Evolutionary conservation across 371 early-diverging fungal genomes (phyloP).

Genomic region (Syncephalastrum racemosum): DNA sequence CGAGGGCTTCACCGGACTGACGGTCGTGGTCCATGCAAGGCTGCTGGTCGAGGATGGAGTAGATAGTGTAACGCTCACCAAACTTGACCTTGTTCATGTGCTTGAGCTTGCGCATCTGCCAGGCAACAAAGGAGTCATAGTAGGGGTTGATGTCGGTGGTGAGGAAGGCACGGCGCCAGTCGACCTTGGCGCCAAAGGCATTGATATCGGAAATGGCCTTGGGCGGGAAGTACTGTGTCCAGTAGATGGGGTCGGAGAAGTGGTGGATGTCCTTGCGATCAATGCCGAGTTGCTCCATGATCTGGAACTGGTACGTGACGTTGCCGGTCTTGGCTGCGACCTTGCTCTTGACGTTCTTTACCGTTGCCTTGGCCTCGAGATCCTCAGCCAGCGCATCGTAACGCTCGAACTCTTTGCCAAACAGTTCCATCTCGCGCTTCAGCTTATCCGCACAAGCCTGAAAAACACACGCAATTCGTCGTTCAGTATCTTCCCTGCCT

Average conservation of each 20-base stretch:
- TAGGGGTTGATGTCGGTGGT: constrained; percentile 99
- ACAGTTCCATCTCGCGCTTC: constrained; percentile 90
- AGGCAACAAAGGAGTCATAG: constrained; percentile 99
- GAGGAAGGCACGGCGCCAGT: constrained; percentile 99
- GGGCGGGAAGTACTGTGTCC: constrained; percentile 98
- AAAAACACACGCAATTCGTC: constrained; percentile 3
- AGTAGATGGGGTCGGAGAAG: constrained; percentile 96
- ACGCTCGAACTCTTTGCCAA: constrained; percentile 82
- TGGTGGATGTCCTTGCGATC: constrained; percentile 86
- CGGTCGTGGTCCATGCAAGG: constrained; percentile 99
- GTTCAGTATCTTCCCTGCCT: neutral
- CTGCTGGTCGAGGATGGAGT: constrained; percentile 96
- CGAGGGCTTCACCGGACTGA: constrained; percentile 96
- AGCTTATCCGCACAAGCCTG: constrained; percentile 98
- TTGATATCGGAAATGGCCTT: constrained; percentile 83
- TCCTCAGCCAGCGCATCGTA: constrained; percentile 53
- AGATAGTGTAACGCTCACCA: constrained; percentile 99
- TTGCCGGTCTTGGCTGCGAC: constrained; percentile 86
- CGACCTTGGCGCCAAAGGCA: constrained; percentile 90
- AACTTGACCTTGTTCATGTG: constrained; percentile 88
- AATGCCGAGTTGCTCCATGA: constrained; percentile 94
- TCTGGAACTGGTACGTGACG: constrained; percentile 93
- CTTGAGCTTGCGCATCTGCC: constrained; percentile 98
- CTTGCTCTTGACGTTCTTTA: constrained; percentile 83
- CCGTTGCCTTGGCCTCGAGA: constrained; percentile 44